Evolutionary conservation across 2,329 filamentous ascomycete species (phyloP).

Genomic region (Septoria petroselini): DNA sequence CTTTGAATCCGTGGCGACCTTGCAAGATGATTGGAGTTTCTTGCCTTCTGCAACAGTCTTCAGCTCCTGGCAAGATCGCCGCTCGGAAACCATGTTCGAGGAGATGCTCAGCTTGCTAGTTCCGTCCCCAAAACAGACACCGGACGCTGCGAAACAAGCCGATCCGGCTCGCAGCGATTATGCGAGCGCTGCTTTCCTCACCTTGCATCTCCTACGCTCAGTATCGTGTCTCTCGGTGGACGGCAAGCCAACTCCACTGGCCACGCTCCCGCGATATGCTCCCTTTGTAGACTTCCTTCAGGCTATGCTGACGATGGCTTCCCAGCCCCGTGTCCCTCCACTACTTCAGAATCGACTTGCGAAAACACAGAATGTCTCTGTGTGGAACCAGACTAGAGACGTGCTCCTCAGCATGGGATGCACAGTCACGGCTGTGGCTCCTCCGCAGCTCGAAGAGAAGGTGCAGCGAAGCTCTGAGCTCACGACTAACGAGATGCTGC

Average conservation of each 20-base stretch:
- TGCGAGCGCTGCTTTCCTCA: conserved; percentile 26
- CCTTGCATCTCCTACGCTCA: conserved; percentile 20
- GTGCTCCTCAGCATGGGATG: conserved; percentile 10
- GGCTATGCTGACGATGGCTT: conserved; percentile 1
- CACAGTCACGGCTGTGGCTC: background rate
- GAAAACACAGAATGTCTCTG: background rate
- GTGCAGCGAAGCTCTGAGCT: background rate
- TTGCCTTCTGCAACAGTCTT: conserved; percentile 21
- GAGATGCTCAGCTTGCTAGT: conserved; percentile 21
- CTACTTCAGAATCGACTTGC: background rate
- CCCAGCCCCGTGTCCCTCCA: conserved; percentile 1
- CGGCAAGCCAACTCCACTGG: background rate
- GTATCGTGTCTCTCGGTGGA: background rate
- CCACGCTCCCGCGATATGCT: background rate
- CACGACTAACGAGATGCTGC: too few relatives aligned
- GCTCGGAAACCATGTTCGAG: conserved; percentile 16
- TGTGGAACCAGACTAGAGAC: background rate
- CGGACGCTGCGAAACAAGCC: background rate
- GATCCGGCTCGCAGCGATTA: conserved; percentile 19
- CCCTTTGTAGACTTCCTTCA: conserved; percentile 3
- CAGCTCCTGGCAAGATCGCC: conserved; percentile 3
- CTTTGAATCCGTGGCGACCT: conserved; percentile 2
- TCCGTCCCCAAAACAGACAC: background rate
- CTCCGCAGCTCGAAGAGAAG: background rate
- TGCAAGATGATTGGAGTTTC: conserved; percentile 23